Evolutionary conservation across 2,329 filamentous ascomycete genomes (phyloP).

Genomic region (Coniochaeta pulveracea): DNA sequence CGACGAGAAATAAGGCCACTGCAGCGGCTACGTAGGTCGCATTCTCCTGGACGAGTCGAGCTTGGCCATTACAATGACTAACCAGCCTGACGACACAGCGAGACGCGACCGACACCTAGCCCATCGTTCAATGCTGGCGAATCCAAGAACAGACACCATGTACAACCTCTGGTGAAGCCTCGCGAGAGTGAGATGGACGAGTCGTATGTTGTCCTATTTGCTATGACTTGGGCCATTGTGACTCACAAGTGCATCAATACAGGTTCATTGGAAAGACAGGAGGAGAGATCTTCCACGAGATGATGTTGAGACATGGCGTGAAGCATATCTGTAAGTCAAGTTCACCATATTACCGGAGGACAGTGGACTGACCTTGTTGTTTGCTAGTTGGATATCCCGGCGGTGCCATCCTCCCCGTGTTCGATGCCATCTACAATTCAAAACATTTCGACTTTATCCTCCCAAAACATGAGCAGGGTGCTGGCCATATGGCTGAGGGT

Average conservation of each 20-base stretch:
- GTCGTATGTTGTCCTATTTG: conserved; percentile 47
- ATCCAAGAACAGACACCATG: conserved; percentile 41
- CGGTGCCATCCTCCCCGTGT: conserved; percentile 92
- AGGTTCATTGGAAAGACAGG: conserved; percentile 91
- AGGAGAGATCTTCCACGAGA: conserved; percentile 96
- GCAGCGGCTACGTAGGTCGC: conserved; percentile 41
- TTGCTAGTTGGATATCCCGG: conserved; percentile 86
- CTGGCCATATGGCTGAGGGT: conserved; percentile 96
- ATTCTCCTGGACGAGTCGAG: conserved; percentile 7
- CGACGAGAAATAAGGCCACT: conserved; percentile 36
- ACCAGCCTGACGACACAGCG: conserved; percentile 23
- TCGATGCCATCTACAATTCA: conserved; percentile 98
- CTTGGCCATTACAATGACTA: conserved; percentile 9
- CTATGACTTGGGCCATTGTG: conserved; percentile 4
- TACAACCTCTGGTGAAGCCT: conserved; percentile 56
- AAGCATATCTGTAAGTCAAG: conserved; percentile 79
- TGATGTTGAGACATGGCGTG: conserved; percentile 89
- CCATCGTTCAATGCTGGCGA: conserved; percentile 44
- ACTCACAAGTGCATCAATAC: conserved; percentile 10
- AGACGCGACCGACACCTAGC: conserved; percentile 48
- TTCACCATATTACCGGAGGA: no score
- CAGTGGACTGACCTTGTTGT: no score
- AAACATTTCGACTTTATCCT: conserved; percentile 94
- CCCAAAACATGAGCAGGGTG: conserved; percentile 92
- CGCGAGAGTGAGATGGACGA: conserved; percentile 61